Evolutionary conservation across 495 filamentous ascomycete genomes (phyloP).

Genomic region (Viridothelium virens): DNA sequence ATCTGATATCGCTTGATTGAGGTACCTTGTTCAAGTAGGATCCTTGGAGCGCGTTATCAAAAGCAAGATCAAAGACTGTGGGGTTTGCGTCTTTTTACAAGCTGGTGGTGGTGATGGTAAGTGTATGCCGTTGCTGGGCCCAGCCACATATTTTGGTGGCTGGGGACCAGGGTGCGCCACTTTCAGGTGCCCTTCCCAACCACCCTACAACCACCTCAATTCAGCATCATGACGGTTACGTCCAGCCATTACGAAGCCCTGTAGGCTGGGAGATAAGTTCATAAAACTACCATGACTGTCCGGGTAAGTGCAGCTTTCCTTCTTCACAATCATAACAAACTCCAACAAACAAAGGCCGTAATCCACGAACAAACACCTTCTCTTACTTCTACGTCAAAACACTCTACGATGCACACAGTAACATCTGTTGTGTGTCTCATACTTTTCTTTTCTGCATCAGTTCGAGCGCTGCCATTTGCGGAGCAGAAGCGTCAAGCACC

Average conservation of each 20-base stretch:
- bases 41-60: no score
- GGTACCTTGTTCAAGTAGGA: no score
- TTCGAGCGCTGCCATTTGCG: background rate
- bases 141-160: background rate
- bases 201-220: slow-evolving; percentile 7
- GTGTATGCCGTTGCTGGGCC: background rate
- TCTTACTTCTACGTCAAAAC: background rate
- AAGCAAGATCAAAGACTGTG: background rate
- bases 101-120: no score
- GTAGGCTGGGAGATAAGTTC: background rate
- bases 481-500: slow-evolving; percentile 2
- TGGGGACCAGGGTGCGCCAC: slow-evolving; percentile 2
- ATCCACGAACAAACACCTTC: background rate
- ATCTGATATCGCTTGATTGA: no score
- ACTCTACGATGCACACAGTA: background rate
- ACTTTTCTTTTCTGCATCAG: background rate
- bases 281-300: background rate
- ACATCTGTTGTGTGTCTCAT: background rate
- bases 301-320: background rate
- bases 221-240: slow-evolving; percentile 3
- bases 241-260: background rate
- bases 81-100: background rate
- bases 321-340: background rate
- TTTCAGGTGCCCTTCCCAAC: background rate
- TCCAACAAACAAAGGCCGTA: background rate